A percentile compares a stretch with the other conserved stretches of the same genome.
Conservation (phyloP, 2,329 filamentous ascomycete species). For the Cytospora chrysosperma region DNA sequence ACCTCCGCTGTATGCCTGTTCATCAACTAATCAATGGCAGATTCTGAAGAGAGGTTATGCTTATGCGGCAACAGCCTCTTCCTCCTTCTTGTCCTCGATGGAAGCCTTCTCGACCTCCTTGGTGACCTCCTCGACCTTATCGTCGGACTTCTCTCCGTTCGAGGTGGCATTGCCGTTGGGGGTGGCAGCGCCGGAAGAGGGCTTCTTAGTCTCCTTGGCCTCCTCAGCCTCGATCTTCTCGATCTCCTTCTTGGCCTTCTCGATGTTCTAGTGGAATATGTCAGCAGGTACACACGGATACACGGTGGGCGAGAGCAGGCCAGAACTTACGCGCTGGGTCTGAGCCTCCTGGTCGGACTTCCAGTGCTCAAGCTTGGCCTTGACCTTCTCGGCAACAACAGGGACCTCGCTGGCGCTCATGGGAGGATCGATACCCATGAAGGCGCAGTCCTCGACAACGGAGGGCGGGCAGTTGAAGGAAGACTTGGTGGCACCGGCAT, state of each 20-base stretch:
- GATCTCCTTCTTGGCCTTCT: slow-evolving; percentile 95
- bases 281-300: neutral
- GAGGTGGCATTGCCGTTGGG: slow-evolving; percentile 37
- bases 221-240: slow-evolving; percentile 76
- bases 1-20: neutral
- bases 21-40: neutral
- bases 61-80: slow-evolving; percentile 28
- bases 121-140: slow-evolving; percentile 53
- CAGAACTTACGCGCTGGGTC: slow-evolving; percentile 76
- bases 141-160: slow-evolving; percentile 47
- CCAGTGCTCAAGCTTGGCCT: slow-evolving; percentile 88
- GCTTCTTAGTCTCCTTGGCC: slow-evolving; percentile 37
- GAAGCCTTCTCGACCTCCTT: slow-evolving; percentile 52
- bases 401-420: slow-evolving; percentile 83
- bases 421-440: slow-evolving; percentile 83
- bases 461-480: slow-evolving; percentile 83
- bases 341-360: slow-evolving; percentile 86
- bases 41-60: neutral
- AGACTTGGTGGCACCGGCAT: slow-evolving; percentile 45
- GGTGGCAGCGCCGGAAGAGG: slow-evolving; percentile 41
- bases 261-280: slow-evolving; percentile 70
- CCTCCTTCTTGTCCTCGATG: slow-evolving; percentile 53
- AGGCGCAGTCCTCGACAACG: slow-evolving; percentile 85
- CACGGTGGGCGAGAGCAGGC: neutral
- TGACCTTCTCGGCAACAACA: slow-evolving; percentile 79